phyloP scores from a whole-genome alignment of 2,329 filamentous ascomycete species.

The Hyphodiscus sp. region DNA sequence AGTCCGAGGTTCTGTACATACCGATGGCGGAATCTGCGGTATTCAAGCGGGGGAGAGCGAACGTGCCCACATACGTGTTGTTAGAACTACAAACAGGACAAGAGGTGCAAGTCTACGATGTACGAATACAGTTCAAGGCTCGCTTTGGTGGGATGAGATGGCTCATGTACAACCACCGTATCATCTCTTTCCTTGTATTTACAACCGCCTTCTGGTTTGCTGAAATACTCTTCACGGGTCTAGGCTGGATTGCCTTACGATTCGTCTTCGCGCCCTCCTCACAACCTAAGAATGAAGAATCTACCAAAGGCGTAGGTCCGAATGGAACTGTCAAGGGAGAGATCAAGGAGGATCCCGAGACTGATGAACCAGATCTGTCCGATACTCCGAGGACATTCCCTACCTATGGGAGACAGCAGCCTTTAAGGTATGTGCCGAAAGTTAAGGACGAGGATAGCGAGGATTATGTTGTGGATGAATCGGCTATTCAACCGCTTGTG shows the following conservation, averaged over 20 bases:
- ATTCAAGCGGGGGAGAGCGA: slow-evolving; percentile 43
- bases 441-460: slow-evolving; percentile 26
- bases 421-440: slow-evolving; percentile 34
- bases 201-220: slow-evolving; percentile 69
- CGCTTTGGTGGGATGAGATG: slow-evolving; percentile 70
- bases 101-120: slow-evolving; percentile 70
- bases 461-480: slow-evolving; percentile 19
- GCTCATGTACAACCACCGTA: slow-evolving; percentile 79
- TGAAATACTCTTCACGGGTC: slow-evolving; percentile 60
- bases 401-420: slow-evolving; percentile 35
- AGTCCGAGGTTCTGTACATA: slow-evolving; percentile 58
- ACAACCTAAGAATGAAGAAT: slow-evolving; percentile 19
- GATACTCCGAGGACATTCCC: slow-evolving; percentile 41
- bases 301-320: slow-evolving; percentile 5
- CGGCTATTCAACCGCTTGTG: slow-evolving; percentile 27
- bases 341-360: slow-evolving; percentile 19
- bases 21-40: slow-evolving; percentile 66
- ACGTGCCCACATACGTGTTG: slow-evolving; percentile 45
- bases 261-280: slow-evolving; percentile 4
- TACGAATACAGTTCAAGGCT: slow-evolving; percentile 63
- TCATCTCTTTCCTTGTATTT: slow-evolving; percentile 63
- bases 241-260: slow-evolving; percentile 54
- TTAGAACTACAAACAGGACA: slow-evolving; percentile 39
- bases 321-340: slow-evolving; percentile 10
- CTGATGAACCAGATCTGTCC: slow-evolving; percentile 31